Evolutionary conservation across 2,329 filamentous ascomycete species (phyloP), one percentile per base, ranked within the genome.

Genomic region (Metarhizium brunneum): DNA sequence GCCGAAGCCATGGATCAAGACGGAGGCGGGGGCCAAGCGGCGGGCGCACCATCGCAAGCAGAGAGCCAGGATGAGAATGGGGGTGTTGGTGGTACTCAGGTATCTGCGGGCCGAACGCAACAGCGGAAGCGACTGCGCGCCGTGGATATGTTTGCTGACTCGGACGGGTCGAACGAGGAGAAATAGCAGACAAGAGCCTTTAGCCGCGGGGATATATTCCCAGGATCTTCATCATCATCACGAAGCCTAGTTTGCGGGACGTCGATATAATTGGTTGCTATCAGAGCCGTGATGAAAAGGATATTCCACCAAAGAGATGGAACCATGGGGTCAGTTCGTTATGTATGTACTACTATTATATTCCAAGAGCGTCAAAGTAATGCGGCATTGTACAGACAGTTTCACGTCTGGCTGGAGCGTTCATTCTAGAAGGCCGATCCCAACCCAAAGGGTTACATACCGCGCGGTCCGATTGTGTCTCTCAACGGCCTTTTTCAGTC

Each of bases 121-220:
- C 65, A 75, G 60, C 76, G 81, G 62, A 86, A 81, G 65, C 80
- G 87, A 59, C 86, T 89, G 69, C 84, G 84, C 62, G 88, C 89
- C 4, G 87, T 88, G 62, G 89, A 94, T 66, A 92, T 94, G 88
- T 95, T 94, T 80, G 88, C 87, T 11, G 87, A 88, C 68, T 88
- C 86, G 4, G 88, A 88, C 61, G 79, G 70, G 14, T 68, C 66
- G 13, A 62, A 59, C 25, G 25, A n/a, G 16, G 45, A 30, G 6
- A 45, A 48, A 43, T 25, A 48, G 47, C 29, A n/a, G 18, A 10
- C 8, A 2, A 14, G n/a, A 52, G n/a, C n/a, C 38, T 13, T 40
- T 43, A 25, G 50, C 38, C 13, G 3, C 8, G 6, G 18, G n/a
- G 18, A 16, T 16, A 20, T 4, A 35, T n/a, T 4, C 6, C 25